A percentile compares a stretch with the other conserved stretches of the same genome.
Evolutionary conservation across 2,329 filamentous ascomycete species (phyloP).

Genomic region (Sporothrix inflata): DNA sequence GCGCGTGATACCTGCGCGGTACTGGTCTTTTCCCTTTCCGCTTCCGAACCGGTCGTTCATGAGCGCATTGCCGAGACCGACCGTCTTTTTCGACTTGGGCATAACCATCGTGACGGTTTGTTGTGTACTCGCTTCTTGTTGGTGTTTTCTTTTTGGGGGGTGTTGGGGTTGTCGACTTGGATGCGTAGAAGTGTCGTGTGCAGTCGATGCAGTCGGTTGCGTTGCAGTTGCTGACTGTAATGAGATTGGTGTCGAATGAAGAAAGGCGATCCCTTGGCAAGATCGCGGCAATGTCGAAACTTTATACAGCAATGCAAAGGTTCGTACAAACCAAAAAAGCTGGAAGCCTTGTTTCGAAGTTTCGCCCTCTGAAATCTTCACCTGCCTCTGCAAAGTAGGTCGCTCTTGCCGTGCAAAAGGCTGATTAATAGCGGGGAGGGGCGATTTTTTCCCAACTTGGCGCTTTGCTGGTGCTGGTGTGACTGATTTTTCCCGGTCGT

Average conservation of each 20-base stretch:
- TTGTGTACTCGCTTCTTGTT: background rate
- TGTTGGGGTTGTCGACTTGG: background rate
- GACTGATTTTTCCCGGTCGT: conserved; percentile 11
- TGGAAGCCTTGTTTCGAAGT: background rate
- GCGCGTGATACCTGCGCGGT: conserved; percentile 66
- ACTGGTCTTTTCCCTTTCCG: conserved; percentile 82
- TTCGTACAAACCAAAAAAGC: background rate
- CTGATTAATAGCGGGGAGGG: conserved; percentile 40
- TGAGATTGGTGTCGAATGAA: background rate
- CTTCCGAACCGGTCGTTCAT: conserved; percentile 99
- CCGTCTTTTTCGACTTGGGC: conserved; percentile 92
- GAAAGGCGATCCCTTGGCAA: background rate
- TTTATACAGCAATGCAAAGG: background rate
- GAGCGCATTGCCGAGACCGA: conserved; percentile 93
- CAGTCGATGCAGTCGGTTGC: background rate
- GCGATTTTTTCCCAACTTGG: conserved; percentile 32
- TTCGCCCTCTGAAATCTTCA: conserved; percentile 23
- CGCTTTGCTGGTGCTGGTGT: background rate
- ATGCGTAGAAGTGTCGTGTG: background rate
- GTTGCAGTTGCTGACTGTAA: background rate
- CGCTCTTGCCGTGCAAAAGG: conserved; percentile 14
- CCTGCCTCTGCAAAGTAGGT: conserved; percentile 4
- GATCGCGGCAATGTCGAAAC: background rate
- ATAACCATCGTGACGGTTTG: conserved; percentile 52
- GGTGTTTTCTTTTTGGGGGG: background rate